Evolutionary conservation across 495 filamentous ascomycete genomes (phyloP).

Genomic region (Lasiosphaeria ovina): DNA sequence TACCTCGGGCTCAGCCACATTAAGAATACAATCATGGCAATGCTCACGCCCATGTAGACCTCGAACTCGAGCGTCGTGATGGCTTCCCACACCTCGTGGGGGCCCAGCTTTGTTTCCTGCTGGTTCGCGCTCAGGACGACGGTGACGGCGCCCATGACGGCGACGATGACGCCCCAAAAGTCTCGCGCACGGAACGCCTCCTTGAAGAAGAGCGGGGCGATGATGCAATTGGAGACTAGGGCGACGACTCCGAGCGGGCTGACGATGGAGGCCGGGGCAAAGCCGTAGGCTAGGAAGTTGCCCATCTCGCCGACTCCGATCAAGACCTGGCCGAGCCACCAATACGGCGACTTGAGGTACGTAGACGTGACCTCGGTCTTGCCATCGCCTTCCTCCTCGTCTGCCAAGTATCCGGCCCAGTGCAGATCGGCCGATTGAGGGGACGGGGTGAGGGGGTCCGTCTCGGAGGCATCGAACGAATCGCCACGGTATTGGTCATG

Average conservation of each 20-base stretch:
- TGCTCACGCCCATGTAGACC: constrained; percentile 78
- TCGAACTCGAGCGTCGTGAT: constrained; percentile 91
- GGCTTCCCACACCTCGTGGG: constrained; percentile 82
- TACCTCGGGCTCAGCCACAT: constrained; percentile 81
- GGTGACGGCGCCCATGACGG: constrained; percentile 82
- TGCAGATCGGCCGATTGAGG: constrained; percentile 43
- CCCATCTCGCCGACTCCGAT: constrained; percentile 93
- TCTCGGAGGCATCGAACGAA: constrained; percentile 35
- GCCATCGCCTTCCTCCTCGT: constrained; percentile 21
- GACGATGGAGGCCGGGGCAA: constrained; percentile 98
- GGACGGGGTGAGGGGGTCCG: constrained; percentile 48
- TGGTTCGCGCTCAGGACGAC: constrained; percentile 91
- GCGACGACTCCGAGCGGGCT: constrained; percentile 93
- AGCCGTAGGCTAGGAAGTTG: constrained; percentile 97
- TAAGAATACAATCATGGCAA: constrained; percentile 65
- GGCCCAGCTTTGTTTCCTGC: constrained; percentile 86
- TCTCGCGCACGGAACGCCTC: constrained; percentile 85
- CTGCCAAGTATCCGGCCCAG: constrained; percentile 34
- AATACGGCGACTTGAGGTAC: constrained; percentile 88
- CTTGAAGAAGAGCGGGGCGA: constrained; percentile 89
- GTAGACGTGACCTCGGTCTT: constrained; percentile 37
- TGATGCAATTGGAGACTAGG: constrained; percentile 91
- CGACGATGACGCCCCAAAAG: constrained; percentile 80
- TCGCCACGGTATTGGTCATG: too few species aligned
- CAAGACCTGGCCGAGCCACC: constrained; percentile 89